Evolutionary conservation across 768 basidiomycete genomes (phyloP), one percentile per base, ranked within the genome.

Genomic region (Atractiella rhizophila): DNA sequence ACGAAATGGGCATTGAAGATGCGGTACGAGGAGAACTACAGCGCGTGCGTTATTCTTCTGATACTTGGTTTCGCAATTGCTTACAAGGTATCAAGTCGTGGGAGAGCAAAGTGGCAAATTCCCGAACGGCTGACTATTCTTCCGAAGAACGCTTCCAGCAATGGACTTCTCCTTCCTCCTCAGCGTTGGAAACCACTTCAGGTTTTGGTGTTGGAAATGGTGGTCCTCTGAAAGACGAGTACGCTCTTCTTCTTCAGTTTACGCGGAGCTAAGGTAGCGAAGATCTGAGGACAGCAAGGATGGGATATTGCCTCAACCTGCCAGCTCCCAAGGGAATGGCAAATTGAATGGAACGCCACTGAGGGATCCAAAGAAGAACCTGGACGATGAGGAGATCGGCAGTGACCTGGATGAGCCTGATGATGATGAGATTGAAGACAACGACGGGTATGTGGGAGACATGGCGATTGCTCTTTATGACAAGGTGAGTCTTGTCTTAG

Each of bases 401-500:
- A 88, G 82, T 41, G 91, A 98, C 54, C 61, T 98, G 33, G 91
- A 98, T 60, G 86, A 94, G 55, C 79, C 79, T 0, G 65, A 66
- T 27, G 63, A 64, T 23, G 85, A 91, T 47, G 77, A 77, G 5
- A 77, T 81, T 37, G 70, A 68, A 11, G 60, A 82, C 10, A 69
- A 70, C 0, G 80, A 80, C 35, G 69, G 8, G 73, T 27, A 35
- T 8, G 43, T 83, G 44, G 71, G 70, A 1, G 91, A 98, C 56
- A 82, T 96, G 35, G 82, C 96, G 19, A 88, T 94, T 54, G 96
- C 91, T 59, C 85, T 86, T 6, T 96, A 91, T 56, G 91, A 98
- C 58, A 96, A 96, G 73, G 88, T 82, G 42, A 29, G 65, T 47
- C 10, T 2, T 34, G 16, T 25, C 32, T 20, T 20, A 38, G 10